phyloP scores from a whole-genome alignment of 108 stramenopile species.

The Pseudonitzschia multistriata region DNA sequence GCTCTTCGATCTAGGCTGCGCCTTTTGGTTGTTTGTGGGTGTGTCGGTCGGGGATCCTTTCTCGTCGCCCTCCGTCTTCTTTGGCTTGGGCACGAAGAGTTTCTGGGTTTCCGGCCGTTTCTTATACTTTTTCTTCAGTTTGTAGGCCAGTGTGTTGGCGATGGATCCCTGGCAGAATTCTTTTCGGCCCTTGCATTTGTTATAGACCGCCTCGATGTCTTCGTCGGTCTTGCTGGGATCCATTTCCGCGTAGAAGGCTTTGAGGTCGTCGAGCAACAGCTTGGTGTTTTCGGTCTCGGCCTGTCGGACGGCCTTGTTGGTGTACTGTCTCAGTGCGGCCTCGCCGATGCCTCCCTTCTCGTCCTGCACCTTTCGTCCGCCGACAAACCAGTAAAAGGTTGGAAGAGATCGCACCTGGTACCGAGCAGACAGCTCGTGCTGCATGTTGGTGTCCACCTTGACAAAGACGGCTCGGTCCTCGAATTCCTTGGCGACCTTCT shows the following conservation, averaged over 20 bases:
- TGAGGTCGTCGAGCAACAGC: slow-evolving; percentile 52
- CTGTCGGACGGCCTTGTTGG: slow-evolving; percentile 54
- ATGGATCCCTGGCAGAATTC: slow-evolving; percentile 70
- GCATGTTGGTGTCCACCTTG: slow-evolving; percentile 88
- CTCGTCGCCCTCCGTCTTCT: slow-evolving; percentile 19
- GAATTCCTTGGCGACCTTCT: slow-evolving; percentile 83
- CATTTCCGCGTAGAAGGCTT: slow-evolving; percentile 63
- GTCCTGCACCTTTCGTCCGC: slow-evolving; percentile 66
- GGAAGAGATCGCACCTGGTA: slow-evolving; percentile 84
- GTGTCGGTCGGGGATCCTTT: background rate
- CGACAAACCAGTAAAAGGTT: slow-evolving; percentile 87
- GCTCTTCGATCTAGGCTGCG: slow-evolving; percentile 6
- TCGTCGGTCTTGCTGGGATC: slow-evolving; percentile 63
- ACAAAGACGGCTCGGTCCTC: slow-evolving; percentile 88
- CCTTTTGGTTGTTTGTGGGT: slow-evolving; percentile 11
- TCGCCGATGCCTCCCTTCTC: slow-evolving; percentile 89
- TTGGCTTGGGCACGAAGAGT: slow-evolving; percentile 47
- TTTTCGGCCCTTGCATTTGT: slow-evolving; percentile 68
- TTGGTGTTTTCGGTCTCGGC: slow-evolving; percentile 75
- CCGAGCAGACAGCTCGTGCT: slow-evolving; percentile 60
- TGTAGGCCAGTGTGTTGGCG: slow-evolving; percentile 68
- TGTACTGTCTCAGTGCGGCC: slow-evolving; percentile 73
- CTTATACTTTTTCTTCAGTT: slow-evolving; percentile 87
- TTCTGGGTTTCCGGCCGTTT: slow-evolving; percentile 47
- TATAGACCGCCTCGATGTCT: slow-evolving; percentile 76